These are phyloP conservation scores for Cutaneotrichosporon arboriforme DNA, from an alignment of 1,284 basidiomycete genomes.

Conservation along the genomic window DNA sequence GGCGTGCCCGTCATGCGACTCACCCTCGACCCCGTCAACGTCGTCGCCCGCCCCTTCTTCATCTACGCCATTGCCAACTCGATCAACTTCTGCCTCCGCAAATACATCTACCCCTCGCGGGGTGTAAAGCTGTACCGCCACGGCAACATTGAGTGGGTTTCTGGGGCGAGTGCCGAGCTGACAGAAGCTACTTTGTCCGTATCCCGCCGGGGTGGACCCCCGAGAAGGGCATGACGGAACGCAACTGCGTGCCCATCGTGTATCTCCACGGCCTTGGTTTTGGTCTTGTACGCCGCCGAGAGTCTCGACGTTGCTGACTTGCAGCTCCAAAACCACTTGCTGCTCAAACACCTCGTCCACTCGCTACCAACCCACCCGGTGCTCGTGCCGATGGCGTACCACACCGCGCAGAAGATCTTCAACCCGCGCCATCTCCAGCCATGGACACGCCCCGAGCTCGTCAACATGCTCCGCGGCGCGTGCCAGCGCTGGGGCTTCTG, in stretches of 20 bases:
- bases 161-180: neutral
- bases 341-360: slow-evolving; percentile 45
- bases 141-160: slow-evolving; percentile 52
- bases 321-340: slow-evolving; percentile 52
- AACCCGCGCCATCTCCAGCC: slow-evolving; percentile 67
- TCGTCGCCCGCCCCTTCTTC: slow-evolving; percentile 59
- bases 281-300: slow-evolving; percentile 52
- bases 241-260: slow-evolving; percentile 62
- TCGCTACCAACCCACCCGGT: slow-evolving; percentile 64
- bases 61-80: slow-evolving; percentile 62
- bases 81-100: slow-evolving; percentile 49
- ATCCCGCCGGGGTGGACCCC: slow-evolving; percentile 63
- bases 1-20: slow-evolving; percentile 60
- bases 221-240: slow-evolving; percentile 29
- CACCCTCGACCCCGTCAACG: slow-evolving; percentile 70
- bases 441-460: slow-evolving; percentile 59
- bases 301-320: neutral
- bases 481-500: slow-evolving; percentile 61
- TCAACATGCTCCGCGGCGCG: slow-evolving; percentile 57
- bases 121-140: slow-evolving; percentile 35
- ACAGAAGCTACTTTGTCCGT: slow-evolving; percentile 63
- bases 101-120: slow-evolving; percentile 30
- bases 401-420: slow-evolving; percentile 78
- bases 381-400: slow-evolving; percentile 72
- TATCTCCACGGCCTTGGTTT: slow-evolving; percentile 84